Percentiles rank a stretch among this genome's conserved stretches.
Evolutionary conservation across 305 asterid species (phyloP).

Genomic region (Coffea humblotiana): DNA sequence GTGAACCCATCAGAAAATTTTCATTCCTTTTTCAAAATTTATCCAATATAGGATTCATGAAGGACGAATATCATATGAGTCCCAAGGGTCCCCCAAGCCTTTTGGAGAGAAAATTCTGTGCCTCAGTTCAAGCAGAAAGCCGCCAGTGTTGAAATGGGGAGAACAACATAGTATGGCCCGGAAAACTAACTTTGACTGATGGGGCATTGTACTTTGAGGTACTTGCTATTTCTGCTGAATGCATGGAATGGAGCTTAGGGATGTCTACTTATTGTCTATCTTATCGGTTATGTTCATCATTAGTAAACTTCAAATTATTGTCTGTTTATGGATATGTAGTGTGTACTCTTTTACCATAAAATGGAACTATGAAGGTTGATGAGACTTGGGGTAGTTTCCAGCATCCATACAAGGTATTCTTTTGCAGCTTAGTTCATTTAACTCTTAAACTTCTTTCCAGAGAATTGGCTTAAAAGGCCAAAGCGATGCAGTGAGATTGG

Average conservation of each 20-base stretch:
- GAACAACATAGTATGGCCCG: constrained; percentile 93
- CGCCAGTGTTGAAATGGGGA: constrained; percentile 96
- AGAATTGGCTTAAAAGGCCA: constrained; percentile 62
- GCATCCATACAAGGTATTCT: background rate
- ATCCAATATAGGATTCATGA: constrained; percentile 71
- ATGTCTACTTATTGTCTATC: background rate
- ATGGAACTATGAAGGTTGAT: background rate
- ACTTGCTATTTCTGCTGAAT: constrained; percentile 17
- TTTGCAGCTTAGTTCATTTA: constrained; percentile 13
- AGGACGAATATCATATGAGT: constrained; percentile 59
- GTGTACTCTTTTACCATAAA: background rate
- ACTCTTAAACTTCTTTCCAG: constrained; percentile 38
- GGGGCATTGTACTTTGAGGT: constrained; percentile 96
- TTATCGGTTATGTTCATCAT: background rate
- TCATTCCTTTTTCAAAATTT: background rate
- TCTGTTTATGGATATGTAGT: background rate
- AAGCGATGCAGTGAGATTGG: constrained; percentile 55
- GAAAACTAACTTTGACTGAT: constrained; percentile 82
- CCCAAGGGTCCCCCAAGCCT: constrained; percentile 44
- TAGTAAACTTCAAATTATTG: background rate
- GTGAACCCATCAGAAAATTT: background rate
- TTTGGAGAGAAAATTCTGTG: constrained; percentile 64
- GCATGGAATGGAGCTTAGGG: constrained; percentile 10
- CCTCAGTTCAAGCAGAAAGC: constrained; percentile 85
- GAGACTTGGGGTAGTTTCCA: background rate